Evolutionary conservation across 2,329 filamentous ascomycete species (phyloP).

Genomic region (Neofusicoccum ribis): DNA sequence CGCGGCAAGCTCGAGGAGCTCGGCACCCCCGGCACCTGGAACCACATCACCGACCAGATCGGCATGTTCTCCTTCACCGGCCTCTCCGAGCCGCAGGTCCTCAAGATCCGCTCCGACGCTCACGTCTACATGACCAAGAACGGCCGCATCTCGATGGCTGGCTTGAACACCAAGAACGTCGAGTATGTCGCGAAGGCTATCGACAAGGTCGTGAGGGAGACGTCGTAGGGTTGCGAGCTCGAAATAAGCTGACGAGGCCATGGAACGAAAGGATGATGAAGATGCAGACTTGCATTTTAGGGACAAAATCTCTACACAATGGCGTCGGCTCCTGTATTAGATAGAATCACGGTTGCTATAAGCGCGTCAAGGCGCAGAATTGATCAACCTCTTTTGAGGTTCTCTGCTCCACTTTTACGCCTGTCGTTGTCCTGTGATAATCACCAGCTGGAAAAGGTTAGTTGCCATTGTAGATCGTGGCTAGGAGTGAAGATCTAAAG

Average conservation of each 20-base stretch:
- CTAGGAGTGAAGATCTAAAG: too few relatives aligned
- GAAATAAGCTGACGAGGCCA: neutral
- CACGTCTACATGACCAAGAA: conserved; percentile 97
- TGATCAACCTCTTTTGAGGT: neutral
- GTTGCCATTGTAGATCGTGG: too few relatives aligned
- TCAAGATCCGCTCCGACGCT: conserved; percentile 66
- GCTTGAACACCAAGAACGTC: conserved; percentile 88
- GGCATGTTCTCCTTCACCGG: conserved; percentile 99
- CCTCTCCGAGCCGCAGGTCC: conserved; percentile 70
- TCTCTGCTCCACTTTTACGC: neutral
- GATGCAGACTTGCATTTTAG: neutral
- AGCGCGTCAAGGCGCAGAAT: neutral
- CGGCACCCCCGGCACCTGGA: conserved; percentile 86
- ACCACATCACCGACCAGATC: conserved; percentile 97
- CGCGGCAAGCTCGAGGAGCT: conserved; percentile 79
- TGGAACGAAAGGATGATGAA: neutral
- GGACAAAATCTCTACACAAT: neutral
- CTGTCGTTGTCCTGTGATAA: too few relatives aligned
- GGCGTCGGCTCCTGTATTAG: neutral
- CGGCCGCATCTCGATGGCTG: conserved; percentile 96
- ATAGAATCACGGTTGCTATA: neutral
- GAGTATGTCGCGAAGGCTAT: conserved; percentile 91
- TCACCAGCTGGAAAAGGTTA: too few relatives aligned
- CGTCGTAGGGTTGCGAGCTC: conserved; percentile 27
- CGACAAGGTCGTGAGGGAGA: conserved; percentile 74